Base-by-base conservation (phyloP, 164 flowering plant species). In the Cinnamomum micranthum region DNA sequence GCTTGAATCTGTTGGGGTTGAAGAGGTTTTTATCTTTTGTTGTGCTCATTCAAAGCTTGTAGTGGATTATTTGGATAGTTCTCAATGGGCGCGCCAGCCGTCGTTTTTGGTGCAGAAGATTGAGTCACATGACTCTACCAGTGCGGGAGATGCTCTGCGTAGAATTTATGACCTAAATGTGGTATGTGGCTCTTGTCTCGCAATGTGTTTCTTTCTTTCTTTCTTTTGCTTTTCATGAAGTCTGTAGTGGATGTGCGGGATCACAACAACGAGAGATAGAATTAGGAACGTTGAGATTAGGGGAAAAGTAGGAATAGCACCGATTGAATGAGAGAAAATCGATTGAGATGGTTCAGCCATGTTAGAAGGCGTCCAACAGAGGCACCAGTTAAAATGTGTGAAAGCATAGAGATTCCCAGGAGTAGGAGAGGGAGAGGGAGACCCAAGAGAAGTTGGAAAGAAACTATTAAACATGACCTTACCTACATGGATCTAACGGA, bases 121-220 rank as follows among this genome's bases (percentile, higher is more conserved):
- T 15, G 97, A 95, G 81, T 92, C 97, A 0, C 86, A 89, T 69
- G 84, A 93, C 77, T 84, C 89, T 20, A 71, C 84, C 23, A 91
- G 99, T 78, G 98, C 97, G 19, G 99, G 99, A 25, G 99, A 95
- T 87, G 99, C 99, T 50, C 71, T 93, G 78, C 89, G 99, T 4
- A 74, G 88, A 77, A 91, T 95, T 68, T 95, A 91, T 50, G 99
- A 93, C 52, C 91, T 84, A 1, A 77, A 90, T 82, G 97, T 93
- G 95, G 97, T 95, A 87, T 65, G 91, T 59, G 58, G 25, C 7
- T 14, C 24, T 11, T 67, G 20, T 28, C 69, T 25, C 10, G n/a
- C 20, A 19, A 68, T 25, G 13, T 55, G 25, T 33, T 9, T 35
- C 47, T 62, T 25, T 59, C 47, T 62, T 25, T 59, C 47, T 15